These are phyloP conservation scores for Neonothopanus nambi DNA, from an alignment of 1,284 basidiomycete genomes.

Conservation along the genomic window DNA sequence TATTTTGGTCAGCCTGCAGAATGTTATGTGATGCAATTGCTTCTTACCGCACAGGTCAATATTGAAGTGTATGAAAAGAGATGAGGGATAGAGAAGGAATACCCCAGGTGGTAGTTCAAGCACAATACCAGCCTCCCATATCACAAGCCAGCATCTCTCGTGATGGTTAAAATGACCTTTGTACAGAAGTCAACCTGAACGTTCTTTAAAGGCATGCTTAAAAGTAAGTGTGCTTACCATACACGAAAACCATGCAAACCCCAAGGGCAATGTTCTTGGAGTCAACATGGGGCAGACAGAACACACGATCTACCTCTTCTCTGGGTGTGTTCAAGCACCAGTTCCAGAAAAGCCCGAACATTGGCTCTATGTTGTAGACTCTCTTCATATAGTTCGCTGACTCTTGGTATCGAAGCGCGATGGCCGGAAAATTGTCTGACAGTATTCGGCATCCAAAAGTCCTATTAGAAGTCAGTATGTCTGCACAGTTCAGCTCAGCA, in stretches of 20 bases:
- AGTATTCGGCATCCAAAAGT: constrained; percentile 1
- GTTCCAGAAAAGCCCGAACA: constrained; percentile 31
- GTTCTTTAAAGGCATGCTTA: constrained; percentile 14
- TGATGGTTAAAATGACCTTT: constrained; percentile 20
- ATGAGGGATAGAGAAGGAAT: constrained; percentile 21
- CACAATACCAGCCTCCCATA: constrained; percentile 24
- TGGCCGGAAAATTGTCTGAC: constrained; percentile 2
- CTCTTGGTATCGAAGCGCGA: constrained; percentile 1
- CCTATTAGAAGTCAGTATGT: too few relatives aligned
- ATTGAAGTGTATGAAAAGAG: constrained; percentile 26
- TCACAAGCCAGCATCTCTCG: constrained; percentile 21
- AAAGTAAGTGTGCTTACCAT: constrained; percentile 27
- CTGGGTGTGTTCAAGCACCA: too few relatives aligned
- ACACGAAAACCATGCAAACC: too few relatives aligned
- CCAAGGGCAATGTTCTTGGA: too few relatives aligned
- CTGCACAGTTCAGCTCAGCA: too few relatives aligned
- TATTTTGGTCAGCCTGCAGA: too few relatives aligned
- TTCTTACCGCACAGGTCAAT: constrained; percentile 19
- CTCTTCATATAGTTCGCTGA: background rate
- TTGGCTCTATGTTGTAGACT: constrained; percentile 20
- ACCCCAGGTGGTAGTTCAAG: constrained; percentile 23
- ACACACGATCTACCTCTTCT: too few relatives aligned
- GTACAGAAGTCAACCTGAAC: background rate
- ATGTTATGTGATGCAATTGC: too few relatives aligned
- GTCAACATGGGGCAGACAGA: too few relatives aligned